Conservation (phyloP, 306 rosid species). For the Amphicarpaea edgeworthii region DNA sequence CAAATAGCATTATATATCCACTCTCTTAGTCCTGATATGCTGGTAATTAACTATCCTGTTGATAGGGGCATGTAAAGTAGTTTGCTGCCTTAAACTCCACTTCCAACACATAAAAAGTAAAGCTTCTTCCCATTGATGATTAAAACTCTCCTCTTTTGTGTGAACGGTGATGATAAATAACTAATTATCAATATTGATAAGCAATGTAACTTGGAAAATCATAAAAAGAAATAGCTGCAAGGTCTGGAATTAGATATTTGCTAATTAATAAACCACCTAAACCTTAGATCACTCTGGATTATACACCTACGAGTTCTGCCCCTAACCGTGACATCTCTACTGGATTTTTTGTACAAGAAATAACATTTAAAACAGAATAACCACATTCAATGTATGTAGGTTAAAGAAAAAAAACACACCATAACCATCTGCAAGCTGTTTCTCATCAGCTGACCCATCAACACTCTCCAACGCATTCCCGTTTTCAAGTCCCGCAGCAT, state of each 20-base stretch:
- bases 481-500: constrained; percentile 58
- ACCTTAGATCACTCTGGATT: neutral
- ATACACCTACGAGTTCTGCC: neutral
- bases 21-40: neutral
- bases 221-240: constrained; percentile 31
- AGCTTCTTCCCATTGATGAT: neutral
- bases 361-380: neutral
- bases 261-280: constrained; percentile 10
- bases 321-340: neutral
- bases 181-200: neutral
- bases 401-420: constrained; percentile 54
- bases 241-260: neutral
- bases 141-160: neutral
- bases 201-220: constrained; percentile 14
- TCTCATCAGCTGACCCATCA: constrained; percentile 61
- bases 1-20: neutral
- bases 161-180: neutral
- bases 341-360: neutral
- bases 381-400: neutral
- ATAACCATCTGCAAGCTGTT: constrained; percentile 72
- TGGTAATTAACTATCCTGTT: neutral
- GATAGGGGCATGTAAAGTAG: constrained; percentile 4
- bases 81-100: constrained; percentile 9
- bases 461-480: constrained; percentile 65
- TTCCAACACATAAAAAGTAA: neutral